Percentiles rank a stretch among this genome's conserved stretches.
phyloP scores from a whole-genome alignment of 78 protist species.

The Diacronema lutheri region DNA sequence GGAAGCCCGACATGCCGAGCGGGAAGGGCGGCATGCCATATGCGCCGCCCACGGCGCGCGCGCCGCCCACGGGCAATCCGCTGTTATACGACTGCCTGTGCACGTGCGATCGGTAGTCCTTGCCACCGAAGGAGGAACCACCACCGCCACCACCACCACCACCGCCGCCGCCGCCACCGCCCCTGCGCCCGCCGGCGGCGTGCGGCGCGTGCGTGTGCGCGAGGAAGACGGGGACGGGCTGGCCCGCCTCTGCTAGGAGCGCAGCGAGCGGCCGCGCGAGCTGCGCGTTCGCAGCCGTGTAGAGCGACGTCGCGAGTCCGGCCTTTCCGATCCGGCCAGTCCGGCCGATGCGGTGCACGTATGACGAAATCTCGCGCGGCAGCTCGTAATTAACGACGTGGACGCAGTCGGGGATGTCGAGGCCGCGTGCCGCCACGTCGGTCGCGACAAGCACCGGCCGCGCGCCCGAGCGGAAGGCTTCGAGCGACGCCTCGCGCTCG shows the following conservation, averaged over 20 bases:
- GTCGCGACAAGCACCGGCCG: constrained; percentile 89
- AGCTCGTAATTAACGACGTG: constrained; percentile 97
- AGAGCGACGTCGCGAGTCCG: constrained; percentile 84
- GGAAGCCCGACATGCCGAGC: too few relatives aligned
- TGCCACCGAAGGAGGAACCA: too few relatives aligned
- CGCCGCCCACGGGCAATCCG: too few relatives aligned
- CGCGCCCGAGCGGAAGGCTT: constrained; percentile 58
- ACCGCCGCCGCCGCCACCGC: background rate
- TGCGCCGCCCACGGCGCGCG: too few relatives aligned
- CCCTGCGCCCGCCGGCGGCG: background rate
- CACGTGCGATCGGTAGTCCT: too few relatives aligned
- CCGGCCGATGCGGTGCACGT: constrained; percentile 98
- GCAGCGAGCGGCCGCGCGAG: constrained; percentile 56
- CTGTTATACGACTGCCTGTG: too few relatives aligned
- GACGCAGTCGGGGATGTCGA: constrained; percentile 73
- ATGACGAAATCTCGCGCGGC: constrained; percentile 88
- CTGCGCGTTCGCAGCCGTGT: constrained; percentile 45
- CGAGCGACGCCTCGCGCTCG: constrained; percentile 92
- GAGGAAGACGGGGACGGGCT: constrained; percentile 16
- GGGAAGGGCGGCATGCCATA: too few relatives aligned
- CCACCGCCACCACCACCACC: too few relatives aligned
- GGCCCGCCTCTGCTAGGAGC: constrained; percentile 46
- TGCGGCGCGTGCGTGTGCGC: too few relatives aligned
- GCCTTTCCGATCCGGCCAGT: constrained; percentile 86
- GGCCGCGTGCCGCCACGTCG: constrained; percentile 93